A percentile compares a stretch with the other conserved stretches of the same genome.
Conservation (phyloP, 208 protist species). For the Crithidia mellificae region DNA sequence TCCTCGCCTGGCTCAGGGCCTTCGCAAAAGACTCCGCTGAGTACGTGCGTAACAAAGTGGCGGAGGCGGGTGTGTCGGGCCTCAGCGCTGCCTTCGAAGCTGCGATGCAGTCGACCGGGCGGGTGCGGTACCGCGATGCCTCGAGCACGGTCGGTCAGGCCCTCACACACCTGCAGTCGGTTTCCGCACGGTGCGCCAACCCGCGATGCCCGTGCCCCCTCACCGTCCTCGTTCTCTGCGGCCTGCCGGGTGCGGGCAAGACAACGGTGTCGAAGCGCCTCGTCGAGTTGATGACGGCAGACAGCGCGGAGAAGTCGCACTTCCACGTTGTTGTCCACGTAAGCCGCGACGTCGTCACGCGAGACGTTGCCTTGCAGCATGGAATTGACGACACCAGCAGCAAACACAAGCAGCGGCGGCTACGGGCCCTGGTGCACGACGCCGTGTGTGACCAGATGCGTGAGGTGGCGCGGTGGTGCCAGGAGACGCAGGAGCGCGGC, state of each 20-base stretch:
- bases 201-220: constrained; percentile 32
- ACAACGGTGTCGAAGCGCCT: constrained; percentile 45
- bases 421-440: constrained; percentile 49
- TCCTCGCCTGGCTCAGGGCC: constrained; percentile 52
- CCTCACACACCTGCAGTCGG: constrained; percentile 38
- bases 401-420: constrained; percentile 72
- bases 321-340: constrained; percentile 57
- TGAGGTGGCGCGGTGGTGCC: constrained; percentile 27
- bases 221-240: constrained; percentile 65
- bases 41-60: constrained; percentile 22
- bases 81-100: constrained; percentile 49
- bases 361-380: constrained; percentile 31
- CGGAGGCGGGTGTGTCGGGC: constrained; percentile 30
- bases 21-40: constrained; percentile 4
- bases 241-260: constrained; percentile 74
- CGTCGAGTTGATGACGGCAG: constrained; percentile 4
- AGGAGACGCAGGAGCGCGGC: constrained; percentile 15
- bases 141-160: constrained; percentile 40
- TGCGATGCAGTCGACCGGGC: constrained; percentile 21
- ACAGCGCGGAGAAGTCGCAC: constrained; percentile 8
- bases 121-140: constrained; percentile 43
- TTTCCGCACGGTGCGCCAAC: constrained; percentile 32
- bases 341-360: constrained; percentile 56
- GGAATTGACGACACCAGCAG: constrained; percentile 49
- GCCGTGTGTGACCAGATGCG: constrained; percentile 22